Evolutionary conservation across 371 early-diverging fungal species (phyloP).

Genomic region (Apophysomyces elegans): DNA sequence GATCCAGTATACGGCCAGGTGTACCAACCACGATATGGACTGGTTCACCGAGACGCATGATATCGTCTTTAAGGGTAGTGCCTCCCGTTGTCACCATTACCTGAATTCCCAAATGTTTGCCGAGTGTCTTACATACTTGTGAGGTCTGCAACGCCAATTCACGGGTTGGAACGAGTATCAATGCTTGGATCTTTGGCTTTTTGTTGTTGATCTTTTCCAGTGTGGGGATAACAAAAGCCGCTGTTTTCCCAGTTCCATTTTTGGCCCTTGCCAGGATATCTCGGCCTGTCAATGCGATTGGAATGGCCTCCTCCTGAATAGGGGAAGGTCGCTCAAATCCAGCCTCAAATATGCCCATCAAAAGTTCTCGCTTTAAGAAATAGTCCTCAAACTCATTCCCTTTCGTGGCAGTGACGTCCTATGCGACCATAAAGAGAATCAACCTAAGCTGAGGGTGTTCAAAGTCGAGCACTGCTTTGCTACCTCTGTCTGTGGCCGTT

Average conservation of each 20-base stretch:
- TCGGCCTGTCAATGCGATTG: conserved; percentile 93
- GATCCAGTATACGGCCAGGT: conserved; percentile 97
- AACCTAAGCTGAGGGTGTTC: background rate
- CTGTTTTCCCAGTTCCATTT: conserved; percentile 99
- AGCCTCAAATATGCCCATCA: conserved; percentile 98
- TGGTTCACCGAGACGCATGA: conserved; percentile 87
- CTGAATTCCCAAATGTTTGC: conserved; percentile 91
- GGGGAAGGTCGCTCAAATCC: conserved; percentile 99
- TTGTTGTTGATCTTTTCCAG: conserved; percentile 91
- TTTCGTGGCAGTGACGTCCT: conserved; percentile 95
- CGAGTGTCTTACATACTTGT: conserved; percentile 92
- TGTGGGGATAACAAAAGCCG: conserved; percentile 95
- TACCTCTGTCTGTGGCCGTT: conserved; percentile 88
- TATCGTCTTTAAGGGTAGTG: conserved; percentile 97
- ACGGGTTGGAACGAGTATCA: conserved; percentile 95
- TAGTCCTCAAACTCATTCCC: conserved; percentile 99
- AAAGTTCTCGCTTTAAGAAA: conserved; percentile 92
- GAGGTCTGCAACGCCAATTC: conserved; percentile 97
- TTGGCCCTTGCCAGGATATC: conserved; percentile 97
- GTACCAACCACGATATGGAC: conserved; percentile 98
- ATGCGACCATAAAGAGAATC: background rate
- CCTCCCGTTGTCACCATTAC: conserved; percentile 99
- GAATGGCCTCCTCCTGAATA: conserved; percentile 99
- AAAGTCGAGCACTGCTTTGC: background rate
- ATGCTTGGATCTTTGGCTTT: conserved; percentile 81